A percentile compares a stretch with the other conserved stretches of the same genome.
Evolutionary conservation across 148 eudicot species (phyloP).

Genomic region (Bassia scoparia): DNA sequence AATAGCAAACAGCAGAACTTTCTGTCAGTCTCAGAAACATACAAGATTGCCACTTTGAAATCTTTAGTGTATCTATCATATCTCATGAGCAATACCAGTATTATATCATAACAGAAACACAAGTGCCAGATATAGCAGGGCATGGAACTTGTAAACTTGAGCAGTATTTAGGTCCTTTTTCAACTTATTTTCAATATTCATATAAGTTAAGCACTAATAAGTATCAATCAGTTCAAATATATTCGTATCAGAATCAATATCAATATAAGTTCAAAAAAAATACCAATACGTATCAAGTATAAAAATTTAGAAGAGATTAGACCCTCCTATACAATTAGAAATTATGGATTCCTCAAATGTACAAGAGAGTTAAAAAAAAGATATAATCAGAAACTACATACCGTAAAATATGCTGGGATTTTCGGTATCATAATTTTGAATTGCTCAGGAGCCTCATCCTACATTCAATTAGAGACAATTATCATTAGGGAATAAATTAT

Average conservation of each 20-base stretch:
- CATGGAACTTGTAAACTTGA: neutral
- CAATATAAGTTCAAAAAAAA: too few relatives aligned
- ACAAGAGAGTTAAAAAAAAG: neutral
- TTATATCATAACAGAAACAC: neutral
- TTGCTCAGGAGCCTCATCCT: constrained; percentile 77
- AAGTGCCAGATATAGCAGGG: constrained; percentile 1
- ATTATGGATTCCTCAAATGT: neutral
- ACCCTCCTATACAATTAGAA: neutral
- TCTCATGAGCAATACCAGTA: neutral
- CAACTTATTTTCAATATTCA: too few relatives aligned
- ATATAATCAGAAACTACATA: constrained; percentile 27
- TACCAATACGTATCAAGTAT: too few relatives aligned
- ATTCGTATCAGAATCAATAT: too few relatives aligned
- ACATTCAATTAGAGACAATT: constrained; percentile 6
- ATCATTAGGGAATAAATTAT: neutral
- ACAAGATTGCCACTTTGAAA: neutral
- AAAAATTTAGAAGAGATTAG: too few relatives aligned
- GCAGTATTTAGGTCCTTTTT: neutral
- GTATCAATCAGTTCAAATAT: too few relatives aligned
- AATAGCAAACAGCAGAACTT: neutral
- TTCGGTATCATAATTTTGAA: constrained; percentile 88
- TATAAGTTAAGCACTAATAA: too few relatives aligned
- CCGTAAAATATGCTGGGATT: constrained; percentile 97
- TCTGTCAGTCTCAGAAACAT: neutral
- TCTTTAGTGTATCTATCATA: neutral